phyloP scores from a whole-genome alignment of 1,284 basidiomycete species.

The Ceratobasidium sp. region DNA sequence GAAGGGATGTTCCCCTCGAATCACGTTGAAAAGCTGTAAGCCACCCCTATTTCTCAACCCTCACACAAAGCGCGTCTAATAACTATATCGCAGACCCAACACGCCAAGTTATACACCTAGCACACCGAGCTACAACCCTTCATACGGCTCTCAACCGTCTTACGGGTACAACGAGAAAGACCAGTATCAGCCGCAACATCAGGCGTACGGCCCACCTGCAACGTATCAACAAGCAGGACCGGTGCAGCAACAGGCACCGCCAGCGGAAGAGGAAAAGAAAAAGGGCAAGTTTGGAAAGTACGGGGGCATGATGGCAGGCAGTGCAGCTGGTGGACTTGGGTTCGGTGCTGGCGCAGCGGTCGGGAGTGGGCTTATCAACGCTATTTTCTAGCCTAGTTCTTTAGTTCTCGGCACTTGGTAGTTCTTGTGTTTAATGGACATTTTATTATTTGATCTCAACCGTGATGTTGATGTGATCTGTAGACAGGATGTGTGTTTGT shows the following conservation, averaged over 20 bases:
- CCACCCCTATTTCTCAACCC: slow-evolving; percentile 52
- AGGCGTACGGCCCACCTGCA: slow-evolving; percentile 46
- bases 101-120: neutral
- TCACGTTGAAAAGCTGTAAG: slow-evolving; percentile 67
- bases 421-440: neutral
- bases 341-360: slow-evolving; percentile 76
- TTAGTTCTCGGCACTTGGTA: too few relatives aligned
- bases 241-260: slow-evolving; percentile 49
- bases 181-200: slow-evolving; percentile 19
- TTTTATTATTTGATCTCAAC: neutral
- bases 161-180: slow-evolving; percentile 39
- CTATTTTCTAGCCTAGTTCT: slow-evolving; percentile 63
- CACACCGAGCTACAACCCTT: neutral
- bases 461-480: neutral
- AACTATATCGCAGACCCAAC: neutral
- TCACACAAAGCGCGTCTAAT: slow-evolving; percentile 23
- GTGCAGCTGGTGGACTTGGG: slow-evolving; percentile 78
- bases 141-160: neutral
- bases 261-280: slow-evolving; percentile 60
- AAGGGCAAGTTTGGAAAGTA: slow-evolving; percentile 72
- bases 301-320: slow-evolving; percentile 68
- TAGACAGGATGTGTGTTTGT: slow-evolving; percentile 2
- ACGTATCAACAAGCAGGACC: slow-evolving; percentile 37
- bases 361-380: slow-evolving; percentile 60
- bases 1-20: slow-evolving; percentile 76